These are phyloP conservation scores for Cryphonectria japonica DNA, from an alignment of 2,329 filamentous ascomycete species.

Conservation along the genomic window DNA sequence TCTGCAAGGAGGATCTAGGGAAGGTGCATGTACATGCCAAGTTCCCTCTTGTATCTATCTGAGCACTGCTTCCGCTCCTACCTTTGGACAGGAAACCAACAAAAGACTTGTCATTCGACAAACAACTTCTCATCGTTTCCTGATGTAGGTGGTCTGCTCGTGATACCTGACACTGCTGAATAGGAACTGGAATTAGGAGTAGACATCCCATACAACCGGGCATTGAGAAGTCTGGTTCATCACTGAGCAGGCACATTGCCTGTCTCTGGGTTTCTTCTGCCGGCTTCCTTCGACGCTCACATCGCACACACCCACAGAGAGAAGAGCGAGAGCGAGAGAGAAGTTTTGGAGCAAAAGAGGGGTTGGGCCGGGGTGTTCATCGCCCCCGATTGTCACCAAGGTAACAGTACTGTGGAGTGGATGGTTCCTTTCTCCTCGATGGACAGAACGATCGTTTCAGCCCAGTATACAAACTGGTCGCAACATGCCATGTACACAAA, in stretches of 20 bases:
- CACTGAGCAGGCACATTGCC: background rate
- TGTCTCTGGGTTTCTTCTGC: background rate
- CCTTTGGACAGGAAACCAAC: background rate
- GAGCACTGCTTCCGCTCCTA: background rate
- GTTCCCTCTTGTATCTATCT: conserved; percentile 3
- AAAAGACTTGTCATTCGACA: background rate
- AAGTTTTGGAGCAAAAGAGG: background rate
- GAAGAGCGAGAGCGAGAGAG: background rate
- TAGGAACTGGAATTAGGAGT: background rate
- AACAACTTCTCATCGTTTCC: background rate
- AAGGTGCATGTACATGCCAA: conserved; percentile 6
- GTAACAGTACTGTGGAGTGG: background rate
- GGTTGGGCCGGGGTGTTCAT: background rate
- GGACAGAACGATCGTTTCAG: background rate
- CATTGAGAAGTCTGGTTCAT: background rate
- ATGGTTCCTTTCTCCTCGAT: background rate
- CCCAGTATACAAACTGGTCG: no score
- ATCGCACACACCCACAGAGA: background rate
- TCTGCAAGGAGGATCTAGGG: background rate
- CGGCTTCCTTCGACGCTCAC: background rate
- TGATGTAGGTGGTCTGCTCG: background rate
- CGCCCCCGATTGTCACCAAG: background rate
- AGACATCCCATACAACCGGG: background rate
- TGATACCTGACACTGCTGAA: background rate
- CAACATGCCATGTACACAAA: conserved; percentile 3